phyloP scores from a whole-genome alignment of 345 rosid genomes.

The Gossypium rotundifolium region DNA sequence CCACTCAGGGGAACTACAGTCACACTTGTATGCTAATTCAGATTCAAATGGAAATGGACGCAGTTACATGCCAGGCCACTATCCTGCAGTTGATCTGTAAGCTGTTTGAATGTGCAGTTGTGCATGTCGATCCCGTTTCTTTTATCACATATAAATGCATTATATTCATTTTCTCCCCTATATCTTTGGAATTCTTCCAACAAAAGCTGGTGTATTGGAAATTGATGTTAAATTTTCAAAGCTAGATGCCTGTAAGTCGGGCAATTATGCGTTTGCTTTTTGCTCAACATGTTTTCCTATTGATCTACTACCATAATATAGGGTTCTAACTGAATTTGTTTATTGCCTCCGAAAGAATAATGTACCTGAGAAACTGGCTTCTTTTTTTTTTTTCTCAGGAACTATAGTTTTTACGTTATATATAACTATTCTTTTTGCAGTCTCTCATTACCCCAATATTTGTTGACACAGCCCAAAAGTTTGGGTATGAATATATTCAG shows the following conservation, averaged over 20 bases:
- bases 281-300: neutral
- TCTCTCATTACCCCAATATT: neutral
- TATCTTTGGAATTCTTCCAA: conserved; percentile 11
- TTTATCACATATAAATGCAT: neutral
- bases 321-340: conserved; percentile 30
- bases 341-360: conserved; percentile 21
- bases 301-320: conserved; percentile 16
- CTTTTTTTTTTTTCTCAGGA: conserved; percentile 8
- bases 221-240: neutral
- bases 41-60: conserved; percentile 61
- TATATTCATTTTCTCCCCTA: conserved; percentile 15
- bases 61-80: conserved; percentile 37
- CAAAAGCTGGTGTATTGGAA: conserved; percentile 6
- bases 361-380: conserved; percentile 18
- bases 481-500: neutral
- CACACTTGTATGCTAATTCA: conserved; percentile 41
- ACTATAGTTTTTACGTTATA: neutral
- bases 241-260: neutral
- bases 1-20: conserved; percentile 66
- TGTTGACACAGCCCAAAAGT: neutral
- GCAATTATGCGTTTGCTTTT: conserved; percentile 7
- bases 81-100: conserved; percentile 37
- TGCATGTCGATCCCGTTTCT: neutral
- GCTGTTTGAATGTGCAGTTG: conserved; percentile 7
- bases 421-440: neutral